Base-by-base conservation (phyloP, 2,329 filamentous ascomycete genomes). In the Trichoderma citrinoviride region DNA sequence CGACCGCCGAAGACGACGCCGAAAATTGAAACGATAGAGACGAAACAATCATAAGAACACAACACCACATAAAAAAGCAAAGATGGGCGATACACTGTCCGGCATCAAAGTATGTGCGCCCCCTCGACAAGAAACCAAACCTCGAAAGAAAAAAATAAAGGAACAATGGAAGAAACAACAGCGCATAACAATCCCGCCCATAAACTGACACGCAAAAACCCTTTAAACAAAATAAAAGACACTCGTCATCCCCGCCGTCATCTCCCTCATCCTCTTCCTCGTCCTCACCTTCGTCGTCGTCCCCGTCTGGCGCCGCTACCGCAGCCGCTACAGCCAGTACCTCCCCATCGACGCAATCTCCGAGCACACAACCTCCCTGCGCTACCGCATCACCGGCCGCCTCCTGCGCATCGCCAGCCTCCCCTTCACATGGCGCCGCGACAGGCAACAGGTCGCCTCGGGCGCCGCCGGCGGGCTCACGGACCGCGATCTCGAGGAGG, bases 271-370 rank as follows among this genome's bases (percentile, higher is more conserved):
- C 67, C 78, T 92, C 69, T 93, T 91, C 76, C 76, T 92, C 70
- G 65, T 87, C 65, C 77, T 88, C 64, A 88, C 86, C 64, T 90
- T 87, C 74, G 77, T 88, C 70, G 71, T 91, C 67, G 73, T 91
- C 27, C 90, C 90, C 2, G 73, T 90, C 66, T 90, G 90, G 84
- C 87, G 86, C 54, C 85, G 83, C 64, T 90, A 91, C 76, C 87
- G 85, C 68, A 83, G 83, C 70, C 86, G 89, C 66, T 92, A 92
- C 75, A 84, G 86, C 72, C 87, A 91, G 67, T 93, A 93, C 73
- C 84, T 92, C 1, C 90, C 90, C 0, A 77, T 92, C 68, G 84
- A 90, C 67, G 80, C 82, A 37, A 85, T 90, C 66, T 85, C 85
- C 23, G 83, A 80, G 57, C 83, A 83, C 57, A 88, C 84, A 6